These are phyloP conservation scores for Globisporangium abappressorium DNA, from an alignment of 352 stramenopile species.

Conservation along the genomic window DNA sequence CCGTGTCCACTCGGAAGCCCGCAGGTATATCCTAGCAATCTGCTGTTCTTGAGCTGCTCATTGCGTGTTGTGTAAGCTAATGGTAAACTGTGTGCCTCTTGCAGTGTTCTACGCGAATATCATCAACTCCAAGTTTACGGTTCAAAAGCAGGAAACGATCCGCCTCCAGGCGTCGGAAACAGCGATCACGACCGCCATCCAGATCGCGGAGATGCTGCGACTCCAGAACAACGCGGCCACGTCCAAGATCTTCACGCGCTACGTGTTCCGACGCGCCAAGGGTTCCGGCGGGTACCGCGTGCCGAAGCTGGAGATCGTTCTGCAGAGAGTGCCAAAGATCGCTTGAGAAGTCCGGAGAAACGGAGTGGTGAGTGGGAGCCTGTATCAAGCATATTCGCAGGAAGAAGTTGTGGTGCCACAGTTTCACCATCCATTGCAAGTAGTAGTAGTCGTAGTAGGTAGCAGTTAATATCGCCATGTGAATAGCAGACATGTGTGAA, in stretches of 20 bases:
- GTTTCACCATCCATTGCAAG: not conserved
- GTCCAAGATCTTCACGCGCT: slow-evolving; percentile 71
- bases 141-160: slow-evolving; percentile 62
- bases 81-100: not conserved
- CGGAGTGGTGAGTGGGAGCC: not conserved
- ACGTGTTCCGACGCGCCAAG: slow-evolving; percentile 51
- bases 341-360: slow-evolving; percentile 16
- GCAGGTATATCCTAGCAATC: slow-evolving; percentile 33
- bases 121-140: slow-evolving; percentile 75
- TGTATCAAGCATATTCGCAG: not conserved
- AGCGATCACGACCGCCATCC: slow-evolving; percentile 72
- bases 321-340: slow-evolving; percentile 40
- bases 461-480: slow-evolving; percentile 4
- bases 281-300: slow-evolving; percentile 55
- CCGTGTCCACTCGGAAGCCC: slow-evolving; percentile 64
- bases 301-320: slow-evolving; percentile 67
- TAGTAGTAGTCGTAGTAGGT: slow-evolving; percentile 3
- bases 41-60: not conserved
- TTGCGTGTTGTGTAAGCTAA: not conserved
- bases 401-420: not conserved
- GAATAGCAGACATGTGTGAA: slow-evolving; percentile 2
- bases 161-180: slow-evolving; percentile 63
- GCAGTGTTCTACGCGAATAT: slow-evolving; percentile 79
- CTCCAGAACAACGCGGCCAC: slow-evolving; percentile 53
- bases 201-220: slow-evolving; percentile 65